Conservation (phyloP, 202 grass and related monocot genomes). For the Schoenoplectus tabernaemontani region DNA sequence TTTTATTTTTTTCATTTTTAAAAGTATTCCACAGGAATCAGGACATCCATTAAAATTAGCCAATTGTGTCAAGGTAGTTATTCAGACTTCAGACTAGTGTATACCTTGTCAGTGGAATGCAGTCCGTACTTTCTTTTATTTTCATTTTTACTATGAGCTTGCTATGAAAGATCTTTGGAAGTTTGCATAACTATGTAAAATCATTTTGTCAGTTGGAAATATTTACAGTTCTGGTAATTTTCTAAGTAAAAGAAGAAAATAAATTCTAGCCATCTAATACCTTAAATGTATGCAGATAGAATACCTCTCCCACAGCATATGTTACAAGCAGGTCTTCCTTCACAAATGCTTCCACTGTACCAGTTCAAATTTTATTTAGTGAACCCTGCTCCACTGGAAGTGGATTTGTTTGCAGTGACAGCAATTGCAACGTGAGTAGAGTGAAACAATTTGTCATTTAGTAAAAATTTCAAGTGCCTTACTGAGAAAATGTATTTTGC, state of each 20-base stretch:
- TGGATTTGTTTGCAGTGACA: slow-evolving; percentile 61
- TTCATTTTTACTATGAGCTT: background rate
- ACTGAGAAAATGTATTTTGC: background rate
- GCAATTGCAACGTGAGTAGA: slow-evolving; percentile 55
- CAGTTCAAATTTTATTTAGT: slow-evolving; percentile 53
- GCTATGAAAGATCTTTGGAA: background rate
- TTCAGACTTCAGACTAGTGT: background rate
- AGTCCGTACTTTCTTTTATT: background rate
- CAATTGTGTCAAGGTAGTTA: background rate
- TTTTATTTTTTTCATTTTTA: background rate
- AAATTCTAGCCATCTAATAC: background rate
- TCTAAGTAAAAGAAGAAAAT: too few relatives aligned
- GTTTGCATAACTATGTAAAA: background rate
- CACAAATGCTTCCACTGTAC: slow-evolving; percentile 46
- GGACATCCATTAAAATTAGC: background rate
- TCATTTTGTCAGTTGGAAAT: background rate
- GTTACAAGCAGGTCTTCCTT: slow-evolving; percentile 44
- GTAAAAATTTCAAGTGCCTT: background rate
- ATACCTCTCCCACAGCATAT: slow-evolving; percentile 66
- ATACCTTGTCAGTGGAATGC: background rate
- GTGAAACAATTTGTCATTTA: background rate
- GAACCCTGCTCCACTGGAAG: slow-evolving; percentile 60
- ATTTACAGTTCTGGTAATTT: background rate
- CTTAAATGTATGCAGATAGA: slow-evolving; percentile 48
- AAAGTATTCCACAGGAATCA: too few relatives aligned